Evolutionary conservation across 1,284 basidiomycete species (phyloP).

Genomic region (Rugiboletus extremiorientalis): DNA sequence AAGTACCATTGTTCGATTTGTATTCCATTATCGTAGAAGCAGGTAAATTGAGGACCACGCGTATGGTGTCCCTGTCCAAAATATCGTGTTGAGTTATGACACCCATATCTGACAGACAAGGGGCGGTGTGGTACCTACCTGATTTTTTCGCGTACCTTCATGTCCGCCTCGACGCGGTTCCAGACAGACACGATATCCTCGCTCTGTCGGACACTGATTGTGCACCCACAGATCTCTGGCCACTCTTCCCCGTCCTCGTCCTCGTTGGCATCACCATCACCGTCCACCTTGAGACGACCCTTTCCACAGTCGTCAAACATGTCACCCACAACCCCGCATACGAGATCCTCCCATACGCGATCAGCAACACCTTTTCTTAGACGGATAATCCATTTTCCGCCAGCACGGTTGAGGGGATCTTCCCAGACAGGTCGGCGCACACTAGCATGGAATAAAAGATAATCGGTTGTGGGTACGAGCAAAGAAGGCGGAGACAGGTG

Average conservation of each 20-base stretch:
- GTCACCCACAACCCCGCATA: conserved; percentile 76
- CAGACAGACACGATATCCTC: conserved; percentile 83
- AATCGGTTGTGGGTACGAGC: conserved; percentile 78
- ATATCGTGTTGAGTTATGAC: neutral
- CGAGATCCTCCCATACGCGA: conserved; percentile 80
- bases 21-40: conserved; percentile 77
- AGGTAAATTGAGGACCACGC: conserved; percentile 66
- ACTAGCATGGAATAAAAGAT: conserved; percentile 81
- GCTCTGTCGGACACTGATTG: conserved; percentile 78
- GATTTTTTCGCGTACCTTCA: conserved; percentile 68
- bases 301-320: conserved; percentile 66
- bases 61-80: conserved; percentile 61
- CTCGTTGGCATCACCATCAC: conserved; percentile 36
- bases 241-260: conserved; percentile 46
- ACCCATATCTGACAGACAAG: neutral
- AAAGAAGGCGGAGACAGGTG: conserved; percentile 74
- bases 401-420: conserved; percentile 81
- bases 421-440: conserved; percentile 88
- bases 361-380: conserved; percentile 81
- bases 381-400: conserved; percentile 92
- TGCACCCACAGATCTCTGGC: conserved; percentile 83
- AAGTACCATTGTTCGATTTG: conserved; percentile 77
- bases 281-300: conserved; percentile 24
- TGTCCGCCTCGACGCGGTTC: conserved; percentile 71
- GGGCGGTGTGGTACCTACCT: conserved; percentile 45